Conservation (phyloP, 768 basidiomycete genomes). For the Suillus plorans region DNA sequence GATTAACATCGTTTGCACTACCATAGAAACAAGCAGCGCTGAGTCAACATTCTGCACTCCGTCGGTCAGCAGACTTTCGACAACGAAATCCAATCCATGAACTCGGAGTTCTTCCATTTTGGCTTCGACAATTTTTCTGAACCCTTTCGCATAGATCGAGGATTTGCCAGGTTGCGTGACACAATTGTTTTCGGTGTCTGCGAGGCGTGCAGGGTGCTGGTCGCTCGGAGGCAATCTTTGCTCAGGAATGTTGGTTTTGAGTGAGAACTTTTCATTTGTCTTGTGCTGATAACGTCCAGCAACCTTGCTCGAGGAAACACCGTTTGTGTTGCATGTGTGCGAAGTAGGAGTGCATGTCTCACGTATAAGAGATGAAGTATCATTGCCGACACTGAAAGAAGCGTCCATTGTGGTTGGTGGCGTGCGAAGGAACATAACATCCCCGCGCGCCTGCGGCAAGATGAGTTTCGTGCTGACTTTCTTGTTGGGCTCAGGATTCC, state of each 20-base stretch:
- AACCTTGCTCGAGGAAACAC: background rate
- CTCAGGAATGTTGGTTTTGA: background rate
- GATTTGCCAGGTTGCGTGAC: background rate
- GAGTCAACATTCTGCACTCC: slow-evolving; percentile 9
- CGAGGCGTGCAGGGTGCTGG: background rate
- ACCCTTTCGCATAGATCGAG: slow-evolving; percentile 9
- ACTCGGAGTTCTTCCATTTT: slow-evolving; percentile 3
- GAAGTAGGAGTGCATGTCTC: slow-evolving; percentile 2
- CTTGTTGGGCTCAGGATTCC: slow-evolving; percentile 27
- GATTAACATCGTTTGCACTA: slow-evolving; percentile 6
- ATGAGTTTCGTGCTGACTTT: slow-evolving; percentile 14
- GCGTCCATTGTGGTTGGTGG: slow-evolving; percentile 20
- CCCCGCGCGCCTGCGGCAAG: slow-evolving; percentile 5
- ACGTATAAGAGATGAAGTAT: slow-evolving; percentile 4
- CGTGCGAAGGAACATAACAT: slow-evolving; percentile 5
- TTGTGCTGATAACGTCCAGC: background rate
- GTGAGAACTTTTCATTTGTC: background rate
- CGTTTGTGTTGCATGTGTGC: background rate
- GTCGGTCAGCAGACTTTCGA: slow-evolving; percentile 6
- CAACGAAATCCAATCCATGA: slow-evolving; percentile 4
- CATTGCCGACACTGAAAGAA: slow-evolving; percentile 5
- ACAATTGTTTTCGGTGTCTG: slow-evolving; percentile 13
- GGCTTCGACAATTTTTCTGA: slow-evolving; percentile 11
- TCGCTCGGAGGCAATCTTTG: background rate
- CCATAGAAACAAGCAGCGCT: slow-evolving; percentile 3